Conservation (phyloP, 345 rosid species). For the Psidium guajava region DNA sequence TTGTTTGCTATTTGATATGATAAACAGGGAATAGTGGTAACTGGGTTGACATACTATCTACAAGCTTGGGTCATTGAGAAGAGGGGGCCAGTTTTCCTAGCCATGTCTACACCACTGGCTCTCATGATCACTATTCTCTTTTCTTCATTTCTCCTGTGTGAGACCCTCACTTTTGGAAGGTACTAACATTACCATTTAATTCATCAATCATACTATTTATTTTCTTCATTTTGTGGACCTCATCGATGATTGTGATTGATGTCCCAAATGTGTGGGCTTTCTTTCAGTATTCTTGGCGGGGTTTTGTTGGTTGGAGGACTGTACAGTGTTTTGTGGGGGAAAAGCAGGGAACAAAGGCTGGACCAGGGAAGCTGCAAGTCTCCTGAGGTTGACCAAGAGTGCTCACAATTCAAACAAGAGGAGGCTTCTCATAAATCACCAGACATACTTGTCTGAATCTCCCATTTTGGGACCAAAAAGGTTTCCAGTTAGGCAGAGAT, state of each 20-base stretch:
- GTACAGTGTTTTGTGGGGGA: slow-evolving; percentile 81
- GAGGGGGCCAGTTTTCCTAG: slow-evolving; percentile 84
- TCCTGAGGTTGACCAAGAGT: neutral
- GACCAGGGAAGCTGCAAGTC: neutral
- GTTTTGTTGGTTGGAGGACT: slow-evolving; percentile 62
- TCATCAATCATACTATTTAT: neutral
- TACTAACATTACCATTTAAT: neutral
- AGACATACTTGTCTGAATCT: neutral
- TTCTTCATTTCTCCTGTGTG: slow-evolving; percentile 56
- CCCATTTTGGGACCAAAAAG: neutral
- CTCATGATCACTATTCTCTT: slow-evolving; percentile 52
- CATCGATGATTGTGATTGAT: neutral
- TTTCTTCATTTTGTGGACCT: neutral
- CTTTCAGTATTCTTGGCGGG: slow-evolving; percentile 61
- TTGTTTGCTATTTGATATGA: neutral
- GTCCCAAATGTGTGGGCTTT: neutral
- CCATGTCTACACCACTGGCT: slow-evolving; percentile 77
- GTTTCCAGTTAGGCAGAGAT: neutral
- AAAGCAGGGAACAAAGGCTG: slow-evolving; percentile 39
- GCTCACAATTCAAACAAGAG: neutral
- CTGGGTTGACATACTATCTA: slow-evolving; percentile 69
- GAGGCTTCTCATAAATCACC: neutral
- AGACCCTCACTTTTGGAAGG: slow-evolving; percentile 69
- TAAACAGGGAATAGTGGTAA: slow-evolving; percentile 76
- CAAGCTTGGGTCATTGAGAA: slow-evolving; percentile 92